These are phyloP conservation scores for Yarrowia sp. DNA, from an alignment of 805 yeast genomes.

Conservation along the genomic window DNA sequence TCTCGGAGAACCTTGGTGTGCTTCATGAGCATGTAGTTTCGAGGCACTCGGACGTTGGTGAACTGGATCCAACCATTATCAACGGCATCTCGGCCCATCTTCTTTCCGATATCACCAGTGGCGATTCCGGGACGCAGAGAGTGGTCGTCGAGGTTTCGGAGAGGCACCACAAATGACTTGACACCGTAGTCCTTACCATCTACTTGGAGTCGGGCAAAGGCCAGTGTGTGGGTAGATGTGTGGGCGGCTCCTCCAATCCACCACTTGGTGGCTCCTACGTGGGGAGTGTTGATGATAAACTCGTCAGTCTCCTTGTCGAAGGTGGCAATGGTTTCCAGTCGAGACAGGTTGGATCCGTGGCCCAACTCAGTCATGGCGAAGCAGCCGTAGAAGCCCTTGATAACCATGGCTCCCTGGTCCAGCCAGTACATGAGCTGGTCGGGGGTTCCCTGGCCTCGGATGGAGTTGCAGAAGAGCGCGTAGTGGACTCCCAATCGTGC, in stretches of 20 bases:
- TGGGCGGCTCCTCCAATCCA: constrained; percentile 99
- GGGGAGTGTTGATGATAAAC: constrained; percentile 79
- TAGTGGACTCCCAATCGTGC: constrained; percentile 86
- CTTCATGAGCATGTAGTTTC: constrained; percentile 75
- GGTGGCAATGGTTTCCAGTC: constrained; percentile 84
- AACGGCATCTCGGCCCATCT: constrained; percentile 94
- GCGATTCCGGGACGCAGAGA: constrained; percentile 73
- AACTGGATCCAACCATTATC: constrained; percentile 98
- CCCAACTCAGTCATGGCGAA: constrained; percentile 92
- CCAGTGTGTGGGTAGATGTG: constrained; percentile 80
- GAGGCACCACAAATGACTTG: constrained; percentile 85
- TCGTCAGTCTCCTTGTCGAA: constrained; percentile 62
- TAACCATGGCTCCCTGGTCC: constrained; percentile 46
- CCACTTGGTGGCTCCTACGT: constrained; percentile 93
- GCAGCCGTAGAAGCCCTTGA: constrained; percentile 61
- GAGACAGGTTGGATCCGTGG: constrained; percentile 93
- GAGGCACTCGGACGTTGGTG: constrained; percentile 76
- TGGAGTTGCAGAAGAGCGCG: constrained; percentile 75
- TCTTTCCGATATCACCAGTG: constrained; percentile 88
- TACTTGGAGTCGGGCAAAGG: constrained; percentile 78
- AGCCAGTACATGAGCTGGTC: constrained; percentile 86
- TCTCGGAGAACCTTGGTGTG: constrained; percentile 67
- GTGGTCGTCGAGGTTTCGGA: constrained; percentile 67
- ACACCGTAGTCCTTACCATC: constrained; percentile 87
- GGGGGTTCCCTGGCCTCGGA: constrained; percentile 83